Evolutionary conservation across 2,329 filamentous ascomycete species (phyloP), one percentile per base, ranked within the genome.

Genomic region (Cordyceps cicadae): DNA sequence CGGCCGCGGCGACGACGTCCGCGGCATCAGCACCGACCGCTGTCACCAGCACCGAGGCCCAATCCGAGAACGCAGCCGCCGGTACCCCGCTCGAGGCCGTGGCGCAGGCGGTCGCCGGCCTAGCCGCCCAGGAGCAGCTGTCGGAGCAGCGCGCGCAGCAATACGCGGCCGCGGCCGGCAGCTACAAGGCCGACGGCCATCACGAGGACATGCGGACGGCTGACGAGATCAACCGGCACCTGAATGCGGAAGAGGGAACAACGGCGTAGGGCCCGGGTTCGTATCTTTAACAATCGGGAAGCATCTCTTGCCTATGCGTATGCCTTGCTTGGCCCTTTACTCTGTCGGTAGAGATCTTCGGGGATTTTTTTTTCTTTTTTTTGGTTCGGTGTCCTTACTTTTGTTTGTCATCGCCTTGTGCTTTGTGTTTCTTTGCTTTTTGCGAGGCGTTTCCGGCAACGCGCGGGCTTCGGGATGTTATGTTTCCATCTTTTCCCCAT

Each of bases 151-250:
- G 71, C 37, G 68, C 70, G 67, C 74, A 66, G 65, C 77, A 68
- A 11, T 37, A 37, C 34, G 34, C 34, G 11, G 34, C 34, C 64
- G 67, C 67, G 8, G 66, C 65, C 66, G 37, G 65, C 66, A 7
- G 46, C 64, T 64, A 75, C 62, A 79, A 79, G 65, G 57, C 72
- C 5, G 75, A 76, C 3, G 64, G 68, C 29, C 65, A 76, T 9
- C 76, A 80, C n/a, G 76, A 56, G n/a, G 54, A 79, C 7, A 71
- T 73, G 41, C 74, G 77, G 59, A 74, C 77, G 8, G 76, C 78
- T 2, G 81, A 84, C 19, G 82, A 84, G 56, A 79, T 84, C 50
- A 79, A 82, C 62, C 73, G 79, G 48, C 82, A 84, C 65, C 68
- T 85, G 61, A 78, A 80, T 64, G 66, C 73, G 2, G 75, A 78